These are phyloP conservation scores for Neurospora sp. DNA, from an alignment of 495 filamentous ascomycete genomes.

Conservation along the genomic window DNA sequence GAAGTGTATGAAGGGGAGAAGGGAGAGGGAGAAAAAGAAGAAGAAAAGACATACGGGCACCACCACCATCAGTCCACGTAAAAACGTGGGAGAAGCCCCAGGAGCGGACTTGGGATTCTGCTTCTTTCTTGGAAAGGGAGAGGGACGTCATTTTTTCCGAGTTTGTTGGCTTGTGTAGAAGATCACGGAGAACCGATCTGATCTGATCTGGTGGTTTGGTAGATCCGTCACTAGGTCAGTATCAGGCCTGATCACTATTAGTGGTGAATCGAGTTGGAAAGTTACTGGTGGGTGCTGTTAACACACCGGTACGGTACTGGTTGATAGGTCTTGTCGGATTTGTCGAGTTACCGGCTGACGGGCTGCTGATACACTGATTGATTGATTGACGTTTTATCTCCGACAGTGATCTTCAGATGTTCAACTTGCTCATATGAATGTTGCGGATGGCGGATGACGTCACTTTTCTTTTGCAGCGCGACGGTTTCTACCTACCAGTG, in stretches of 20 bases:
- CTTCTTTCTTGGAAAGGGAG: not conserved
- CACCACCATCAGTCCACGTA: constrained; percentile 73
- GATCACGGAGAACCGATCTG: not conserved
- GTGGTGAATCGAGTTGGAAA: too few species aligned
- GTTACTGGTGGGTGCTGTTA: not conserved
- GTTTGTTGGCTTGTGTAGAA: not conserved
- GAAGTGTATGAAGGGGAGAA: not conserved
- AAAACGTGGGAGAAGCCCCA: constrained; percentile 75
- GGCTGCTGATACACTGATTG: not conserved
- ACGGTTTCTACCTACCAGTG: too few species aligned
- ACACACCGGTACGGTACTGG: not conserved
- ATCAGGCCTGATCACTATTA: too few species aligned
- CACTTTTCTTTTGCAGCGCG: not conserved
- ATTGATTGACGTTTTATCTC: not conserved
- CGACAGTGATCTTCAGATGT: not conserved
- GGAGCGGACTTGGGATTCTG: constrained; percentile 54
- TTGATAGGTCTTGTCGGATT: not conserved
- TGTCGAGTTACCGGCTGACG: not conserved
- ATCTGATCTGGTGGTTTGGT: not conserved
- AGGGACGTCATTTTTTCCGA: not conserved
- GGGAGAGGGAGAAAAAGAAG: not conserved
- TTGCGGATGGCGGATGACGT: not conserved
- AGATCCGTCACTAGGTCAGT: not conserved
- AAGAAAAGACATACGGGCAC: constrained; percentile 23
- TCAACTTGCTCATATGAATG: not conserved